Base-by-base conservation (phyloP, 495 filamentous ascomycete genomes). In the Penicillium flavigenum region DNA sequence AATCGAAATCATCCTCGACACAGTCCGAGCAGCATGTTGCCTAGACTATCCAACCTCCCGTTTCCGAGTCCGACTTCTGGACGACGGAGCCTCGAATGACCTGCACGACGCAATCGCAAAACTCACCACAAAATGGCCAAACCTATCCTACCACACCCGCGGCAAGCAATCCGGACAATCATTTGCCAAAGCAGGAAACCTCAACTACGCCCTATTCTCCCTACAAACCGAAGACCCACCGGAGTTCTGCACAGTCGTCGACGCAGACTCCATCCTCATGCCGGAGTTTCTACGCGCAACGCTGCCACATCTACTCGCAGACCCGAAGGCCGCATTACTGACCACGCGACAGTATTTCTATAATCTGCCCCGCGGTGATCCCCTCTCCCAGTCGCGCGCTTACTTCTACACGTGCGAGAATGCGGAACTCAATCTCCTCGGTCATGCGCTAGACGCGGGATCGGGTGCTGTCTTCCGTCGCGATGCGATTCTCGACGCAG, bases 131-230 rank as follows among this genome's bases (percentile, higher is more conserved):
- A 53, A 61, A 27, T 77, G 70, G 56, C 68, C 65, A 2, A 76
- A 82, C 32, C 55, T 82, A 3, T 72, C 60, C 52, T 85, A 84
- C 57, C 69, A 76, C 41, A 68, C 76, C 2, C 72, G 79, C 26
- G 69, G 70, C 8, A 71, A 72, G 56, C 66, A 73, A 19, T 69
- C 73, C 2, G 73, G 69, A n/a, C 54, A 70, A 65, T 50, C 73
- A 45, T 71, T 76, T 67, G 63, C 76, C 53, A 85, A 85, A 70
- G 76, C 81, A 12, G 82, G 78, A 8, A 85, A 84, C 51, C 64
- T 85, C 24, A 83, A 81, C 47, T 76, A 76, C 56, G 81, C 79
- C 17, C 60, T 81, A 5, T 71, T 59, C 59, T 74, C 53, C 57
- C 67, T 63, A 55, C 74, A 66, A 56, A 47, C 71, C 38, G 69